These are phyloP conservation scores for Mycosarcoma mackinlayi DNA, from an alignment of 1,284 basidiomycete genomes.

Conservation along the genomic window DNA sequence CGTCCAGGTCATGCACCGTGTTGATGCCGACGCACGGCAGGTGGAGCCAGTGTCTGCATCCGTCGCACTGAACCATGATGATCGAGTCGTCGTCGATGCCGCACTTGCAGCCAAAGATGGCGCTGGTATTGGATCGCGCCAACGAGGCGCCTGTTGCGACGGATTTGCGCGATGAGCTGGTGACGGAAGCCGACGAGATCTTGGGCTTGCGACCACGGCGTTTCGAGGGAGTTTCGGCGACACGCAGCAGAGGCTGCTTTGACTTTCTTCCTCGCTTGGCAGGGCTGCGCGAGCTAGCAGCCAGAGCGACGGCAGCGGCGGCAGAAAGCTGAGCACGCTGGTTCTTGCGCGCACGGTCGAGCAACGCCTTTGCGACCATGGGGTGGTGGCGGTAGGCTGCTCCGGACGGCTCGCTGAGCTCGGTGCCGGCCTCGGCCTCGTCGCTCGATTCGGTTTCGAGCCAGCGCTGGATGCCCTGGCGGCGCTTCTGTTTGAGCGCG, in stretches of 20 bases:
- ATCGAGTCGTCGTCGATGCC: conserved; percentile 49
- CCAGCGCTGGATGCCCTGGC: conserved; percentile 42
- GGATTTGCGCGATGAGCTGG: conserved; percentile 41
- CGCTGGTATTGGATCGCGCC: conserved; percentile 35
- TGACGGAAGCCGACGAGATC: conserved; percentile 16
- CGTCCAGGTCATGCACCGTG: conserved; percentile 60
- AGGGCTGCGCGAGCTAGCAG: conserved; percentile 14
- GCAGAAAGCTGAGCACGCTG: conserved; percentile 30
- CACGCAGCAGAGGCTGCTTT: conserved; percentile 29
- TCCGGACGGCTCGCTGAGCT: conserved; percentile 10
- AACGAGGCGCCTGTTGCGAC: conserved; percentile 44
- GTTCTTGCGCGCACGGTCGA: conserved; percentile 52
- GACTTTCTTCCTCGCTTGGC: conserved; percentile 32
- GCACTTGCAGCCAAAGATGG: conserved; percentile 54
- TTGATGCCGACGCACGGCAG: conserved; percentile 64
- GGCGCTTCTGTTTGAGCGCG: conserved; percentile 39
- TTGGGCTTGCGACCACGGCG: conserved; percentile 43
- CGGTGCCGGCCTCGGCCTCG: conserved; percentile 32
- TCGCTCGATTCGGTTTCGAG: conserved; percentile 46
- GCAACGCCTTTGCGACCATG: conserved; percentile 62
- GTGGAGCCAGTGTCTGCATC: conserved; percentile 66
- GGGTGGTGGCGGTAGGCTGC: conserved; percentile 52
- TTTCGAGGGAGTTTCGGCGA: conserved; percentile 23
- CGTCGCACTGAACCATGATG: conserved; percentile 68
- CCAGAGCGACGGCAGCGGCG: conserved; percentile 19